Conservation (phyloP, 1,139 yeast species). For the Debaryomycetaceae sp. region DNA sequence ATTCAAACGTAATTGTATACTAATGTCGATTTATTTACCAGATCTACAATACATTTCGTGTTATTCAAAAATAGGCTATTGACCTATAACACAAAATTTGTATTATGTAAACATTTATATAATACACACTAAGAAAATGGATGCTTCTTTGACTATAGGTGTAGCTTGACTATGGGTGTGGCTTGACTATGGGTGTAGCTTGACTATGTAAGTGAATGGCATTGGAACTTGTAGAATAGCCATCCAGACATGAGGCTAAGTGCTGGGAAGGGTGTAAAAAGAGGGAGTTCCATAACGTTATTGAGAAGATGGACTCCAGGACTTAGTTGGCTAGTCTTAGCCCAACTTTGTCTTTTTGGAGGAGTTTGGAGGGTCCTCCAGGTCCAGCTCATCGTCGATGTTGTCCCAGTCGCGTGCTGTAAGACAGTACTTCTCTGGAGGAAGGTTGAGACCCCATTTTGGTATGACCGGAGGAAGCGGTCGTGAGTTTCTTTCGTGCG, state of each 20-base stretch:
- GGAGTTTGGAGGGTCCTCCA: constrained; percentile 12
- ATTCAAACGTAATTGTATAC: neutral
- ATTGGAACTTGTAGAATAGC: too few species aligned
- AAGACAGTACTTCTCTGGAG: constrained; percentile 95
- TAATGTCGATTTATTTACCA: neutral
- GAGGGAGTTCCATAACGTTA: too few species aligned
- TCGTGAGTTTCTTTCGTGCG: constrained; percentile 85
- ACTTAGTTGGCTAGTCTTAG: too few species aligned
- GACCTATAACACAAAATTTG: neutral
- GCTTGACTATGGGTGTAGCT: too few species aligned
- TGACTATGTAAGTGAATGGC: too few species aligned
- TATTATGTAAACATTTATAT: neutral
- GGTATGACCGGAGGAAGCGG: constrained; percentile 91
- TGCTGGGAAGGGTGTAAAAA: too few species aligned
- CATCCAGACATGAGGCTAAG: too few species aligned
- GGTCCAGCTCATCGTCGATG: constrained; percentile 33
- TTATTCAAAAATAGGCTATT: neutral
- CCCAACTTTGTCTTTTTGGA: neutral
- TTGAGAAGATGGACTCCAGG: too few species aligned
- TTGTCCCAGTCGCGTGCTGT: constrained; percentile 76
- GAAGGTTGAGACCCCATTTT: constrained; percentile 87
- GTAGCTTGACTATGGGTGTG: too few species aligned
- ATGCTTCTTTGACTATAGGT: too few species aligned
- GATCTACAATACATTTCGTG: neutral
- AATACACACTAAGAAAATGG: neutral